These are phyloP conservation scores for Ensete ventricosum DNA, from an alignment of 176 grass and related monocot species.

Conservation along the genomic window DNA sequence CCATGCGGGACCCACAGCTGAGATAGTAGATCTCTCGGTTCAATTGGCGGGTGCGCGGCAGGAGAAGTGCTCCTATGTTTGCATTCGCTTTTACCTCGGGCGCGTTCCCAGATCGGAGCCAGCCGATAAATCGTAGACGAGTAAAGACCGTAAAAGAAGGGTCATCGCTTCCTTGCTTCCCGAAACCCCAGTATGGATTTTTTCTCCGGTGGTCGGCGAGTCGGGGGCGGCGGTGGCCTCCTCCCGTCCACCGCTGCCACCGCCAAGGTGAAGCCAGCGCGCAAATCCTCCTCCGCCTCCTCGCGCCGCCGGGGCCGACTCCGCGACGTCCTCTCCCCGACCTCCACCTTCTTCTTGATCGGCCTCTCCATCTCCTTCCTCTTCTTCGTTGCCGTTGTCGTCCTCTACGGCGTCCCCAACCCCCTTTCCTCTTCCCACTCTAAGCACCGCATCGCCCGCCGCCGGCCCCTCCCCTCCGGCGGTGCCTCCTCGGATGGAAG, in stretches of 20 bases:
- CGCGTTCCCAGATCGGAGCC: too few relatives aligned
- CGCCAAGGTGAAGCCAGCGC: constrained; percentile 20
- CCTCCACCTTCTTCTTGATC: constrained; percentile 52
- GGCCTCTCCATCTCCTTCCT: constrained; percentile 33
- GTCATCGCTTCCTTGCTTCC: background rate
- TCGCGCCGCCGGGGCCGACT: constrained; percentile 19
- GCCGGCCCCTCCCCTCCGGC: constrained; percentile 32
- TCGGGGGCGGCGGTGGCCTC: constrained; percentile 22
- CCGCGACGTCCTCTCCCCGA: constrained; percentile 18
- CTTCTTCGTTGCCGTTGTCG: constrained; percentile 53
- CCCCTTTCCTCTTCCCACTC: constrained; percentile 34
- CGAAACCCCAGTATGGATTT: constrained; percentile 30
- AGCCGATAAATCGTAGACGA: too few relatives aligned
- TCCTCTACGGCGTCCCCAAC: constrained; percentile 57
- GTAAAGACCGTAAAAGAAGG: background rate
- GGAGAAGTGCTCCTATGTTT: too few relatives aligned
- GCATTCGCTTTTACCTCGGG: too few relatives aligned
- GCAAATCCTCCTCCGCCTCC: constrained; percentile 26
- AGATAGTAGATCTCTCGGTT: too few relatives aligned
- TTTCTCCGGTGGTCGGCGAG: constrained; percentile 30
- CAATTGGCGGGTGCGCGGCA: too few relatives aligned
- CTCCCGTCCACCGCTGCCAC: constrained; percentile 25
- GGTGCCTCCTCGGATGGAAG: constrained; percentile 32
- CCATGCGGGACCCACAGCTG: too few relatives aligned
- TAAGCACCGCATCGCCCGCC: constrained; percentile 40